Base-by-base conservation (phyloP, 2,329 filamentous ascomycete species). In the Monilinia laxa region DNA sequence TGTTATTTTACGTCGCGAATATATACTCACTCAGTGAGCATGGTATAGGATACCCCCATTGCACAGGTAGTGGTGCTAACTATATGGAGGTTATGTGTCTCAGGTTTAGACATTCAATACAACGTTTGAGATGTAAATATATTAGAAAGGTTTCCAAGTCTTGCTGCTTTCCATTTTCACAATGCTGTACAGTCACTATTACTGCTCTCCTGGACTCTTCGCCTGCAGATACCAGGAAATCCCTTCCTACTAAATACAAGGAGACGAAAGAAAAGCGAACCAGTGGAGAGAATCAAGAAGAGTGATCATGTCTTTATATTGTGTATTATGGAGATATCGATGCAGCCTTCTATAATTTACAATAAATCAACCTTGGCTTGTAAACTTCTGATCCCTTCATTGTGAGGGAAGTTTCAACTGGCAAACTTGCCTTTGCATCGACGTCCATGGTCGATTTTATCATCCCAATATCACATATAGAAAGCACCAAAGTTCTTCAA, bases 341-440 rank as follows among this genome's bases (percentile, higher is more conserved):
- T n/a, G n/a, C 35, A 11, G 23, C 18, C 12, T 9, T 38, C 12
- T 31, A 14, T 25, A 25, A 12, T 51, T 14, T 38, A 60, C 42
- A 31, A 7, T 35, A 20, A 49, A 12, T 49, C n/a, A 38, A 35
- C 6, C 45, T 20, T 60, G 20, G 42, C 28, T 58, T 51, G 45
- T 28, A 49, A 51, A 60, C 28, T 60, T 51, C 28, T 20, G 0
- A 35, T 51, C n/a, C 28, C 45, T 18, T 4, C 7, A 25, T 38
- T 18, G 9, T 16, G 31, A 51, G 31, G 45, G 23, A 51, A 60
- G 16, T 16, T 38, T 20, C 9, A 6, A 60, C 2, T 25, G n/a
- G 45, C 58, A 60, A 60, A 60, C 54, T 51, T 51, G 45, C 45
- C 45, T 60, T 51, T 12, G 42, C n/a, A n/a, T n/a, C n/a, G n/a